Evolutionary conservation across 108 stramenopile genomes (phyloP).

Genomic region (Pseudonitzschia delicatissima): DNA sequence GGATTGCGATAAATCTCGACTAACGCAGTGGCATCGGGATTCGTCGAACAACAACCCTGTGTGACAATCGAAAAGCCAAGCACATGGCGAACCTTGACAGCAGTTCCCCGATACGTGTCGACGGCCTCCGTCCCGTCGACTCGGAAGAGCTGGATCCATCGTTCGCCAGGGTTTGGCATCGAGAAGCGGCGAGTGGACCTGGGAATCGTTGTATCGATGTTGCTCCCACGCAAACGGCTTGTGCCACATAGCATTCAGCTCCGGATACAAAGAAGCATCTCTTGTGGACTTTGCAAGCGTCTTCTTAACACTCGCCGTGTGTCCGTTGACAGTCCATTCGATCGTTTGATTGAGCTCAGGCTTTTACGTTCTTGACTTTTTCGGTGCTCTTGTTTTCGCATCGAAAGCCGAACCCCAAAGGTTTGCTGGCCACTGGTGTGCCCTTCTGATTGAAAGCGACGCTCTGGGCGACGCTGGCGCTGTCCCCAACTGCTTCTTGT

Average conservation of each 20-base stretch:
- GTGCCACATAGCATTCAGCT: slow-evolving; percentile 10
- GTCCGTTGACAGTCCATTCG: slow-evolving; percentile 23
- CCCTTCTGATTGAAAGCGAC: no score
- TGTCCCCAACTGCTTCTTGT: no score
- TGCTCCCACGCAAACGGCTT: background rate
- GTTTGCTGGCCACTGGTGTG: no score
- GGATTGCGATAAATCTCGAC: slow-evolving; percentile 4
- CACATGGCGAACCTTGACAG: slow-evolving; percentile 19
- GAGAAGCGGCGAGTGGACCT: background rate
- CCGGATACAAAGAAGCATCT: slow-evolving; percentile 16
- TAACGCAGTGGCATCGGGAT: slow-evolving; percentile 26
- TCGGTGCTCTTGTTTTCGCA: slow-evolving; percentile 21
- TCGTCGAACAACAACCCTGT: slow-evolving; percentile 24
- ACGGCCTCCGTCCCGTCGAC: slow-evolving; percentile 1
- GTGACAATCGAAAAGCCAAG: slow-evolving; percentile 4
- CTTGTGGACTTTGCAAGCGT: slow-evolving; percentile 2
- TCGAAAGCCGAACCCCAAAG: slow-evolving; percentile 11
- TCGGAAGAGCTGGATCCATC: background rate
- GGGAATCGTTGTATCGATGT: background rate
- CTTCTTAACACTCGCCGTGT: background rate
- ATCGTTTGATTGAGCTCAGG: slow-evolving; percentile 13
- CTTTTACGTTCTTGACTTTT: background rate
- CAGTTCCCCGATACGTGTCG: slow-evolving; percentile 20
- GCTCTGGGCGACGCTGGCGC: no score
- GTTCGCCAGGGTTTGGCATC: background rate